Base-by-base conservation (phyloP, 495 filamentous ascomycete species). In the Astrocystis sublimbata region DNA sequence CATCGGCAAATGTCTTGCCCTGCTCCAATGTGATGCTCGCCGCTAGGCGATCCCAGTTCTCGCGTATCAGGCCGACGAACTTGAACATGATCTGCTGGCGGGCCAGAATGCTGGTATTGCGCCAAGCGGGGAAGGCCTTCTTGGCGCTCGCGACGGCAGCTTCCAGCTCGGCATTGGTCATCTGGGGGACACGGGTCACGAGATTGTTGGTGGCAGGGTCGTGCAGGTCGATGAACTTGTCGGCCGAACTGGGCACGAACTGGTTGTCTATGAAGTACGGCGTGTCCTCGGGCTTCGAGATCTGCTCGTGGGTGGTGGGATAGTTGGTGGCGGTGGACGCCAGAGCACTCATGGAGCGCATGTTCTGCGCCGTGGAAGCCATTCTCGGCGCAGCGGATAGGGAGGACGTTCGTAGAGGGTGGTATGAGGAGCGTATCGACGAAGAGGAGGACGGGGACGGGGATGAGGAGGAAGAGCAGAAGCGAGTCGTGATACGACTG, bases 131-230 rank as follows among this genome's bases (percentile, higher is more conserved):
- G 76, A 97, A 99, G 4, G 94, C 94, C 79, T 89, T 90, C 80
- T 92, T 74, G 33, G 94, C 96, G 65, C 90, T 92, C 64, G 87
- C 85, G 42, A 97, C 92, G 30, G 92, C 93, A 35, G 92, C 92
- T 66, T 85, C 80, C 55, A 99, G 84, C 78, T 99, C 94, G 68
- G 82, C 91, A 75, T 93, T 85, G 7, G 94, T 97, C 70, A 89
- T 93, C 75, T 98, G 93, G 23, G 94, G 94, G 33, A 99, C 94
- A n/a, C 96, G 89, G 9, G 94, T 98, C 33, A 99, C 91, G 49
- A 99, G 86, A 71, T 97, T 94, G 82, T 98, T 98, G 59, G 94
- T 99, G 52, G 96, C 94, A 2, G 94, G 94, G 71, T 99, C 94
- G 74, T 92, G 81, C 41, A 99, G 82, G 61, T 98, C 93, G 72